Evolutionary conservation across 1,284 basidiomycete species (phyloP), one percentile per base, ranked within the genome.

Genomic region (Cerioporus squamosus): DNA sequence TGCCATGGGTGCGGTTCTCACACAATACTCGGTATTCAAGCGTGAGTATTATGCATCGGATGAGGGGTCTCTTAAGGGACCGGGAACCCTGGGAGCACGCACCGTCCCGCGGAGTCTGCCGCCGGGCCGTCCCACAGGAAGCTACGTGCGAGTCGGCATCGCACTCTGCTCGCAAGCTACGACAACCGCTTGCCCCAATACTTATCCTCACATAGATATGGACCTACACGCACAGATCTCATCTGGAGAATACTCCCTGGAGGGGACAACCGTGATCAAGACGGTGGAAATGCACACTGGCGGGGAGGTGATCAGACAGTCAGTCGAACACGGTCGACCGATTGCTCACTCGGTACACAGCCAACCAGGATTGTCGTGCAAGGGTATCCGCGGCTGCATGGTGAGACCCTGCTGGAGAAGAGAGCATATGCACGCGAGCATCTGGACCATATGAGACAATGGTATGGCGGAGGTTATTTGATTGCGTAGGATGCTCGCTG

Each of bases 241-340:
- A 23, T 39, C 51, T 2, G 57, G 59, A 22, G 40, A 15, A 10
- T 55, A 47, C 18, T 49, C 53, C 5, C 8, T 45, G 5, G 31
- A 31, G 3, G 33, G 51, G 23, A 46, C 60, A 22, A 45, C 46
- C 1, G 63, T 63, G 4, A 71, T 75, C 62, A 68, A 65, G 42
- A 68, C 71, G 2, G 67, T 76, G 9, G 75, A 75, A n/a, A 76
- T 77, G 75, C 76, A 77, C 62, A 77, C 76, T 1, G 71, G 71
- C 22, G 76, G 76, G 10, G 75, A 77, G 72, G 76, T 76, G 42
- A 50, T 68, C 57, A 24, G 18, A n/a, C n/a, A n/a, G n/a, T n/a
- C n/a, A n/a, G 18, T 18, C 7, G 39, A 2, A 6, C 29, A 42
- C 10, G 18, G 18, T 6, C 3, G 0, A 1, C 4, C 1, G 14